These are phyloP conservation scores for Cladophialophora psammophila DNA, from an alignment of 2,329 filamentous ascomycete species.

Conservation along the genomic window DNA sequence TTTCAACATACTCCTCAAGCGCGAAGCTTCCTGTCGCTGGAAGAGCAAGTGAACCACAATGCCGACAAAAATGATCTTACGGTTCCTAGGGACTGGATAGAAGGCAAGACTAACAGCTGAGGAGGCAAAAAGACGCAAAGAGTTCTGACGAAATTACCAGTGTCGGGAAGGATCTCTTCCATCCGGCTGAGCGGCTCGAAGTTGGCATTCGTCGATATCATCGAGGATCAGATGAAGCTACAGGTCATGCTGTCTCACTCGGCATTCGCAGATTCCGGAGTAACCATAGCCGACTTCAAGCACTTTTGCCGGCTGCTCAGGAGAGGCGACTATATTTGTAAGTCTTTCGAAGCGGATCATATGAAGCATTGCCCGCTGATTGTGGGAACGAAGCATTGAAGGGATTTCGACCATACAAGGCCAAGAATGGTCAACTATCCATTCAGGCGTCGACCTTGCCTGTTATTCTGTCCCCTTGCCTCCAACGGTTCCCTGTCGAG, in stretches of 20 bases:
- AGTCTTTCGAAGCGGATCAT: slow-evolving; percentile 48
- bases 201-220: slow-evolving; percentile 83
- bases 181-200: slow-evolving; percentile 76
- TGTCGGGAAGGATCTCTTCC: slow-evolving; percentile 74
- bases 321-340: slow-evolving; percentile 84
- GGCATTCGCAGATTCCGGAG: slow-evolving; percentile 46
- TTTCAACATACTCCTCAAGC: slow-evolving; percentile 8
- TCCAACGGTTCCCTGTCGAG: slow-evolving; percentile 76
- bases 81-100: slow-evolving; percentile 3
- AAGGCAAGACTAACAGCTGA: slow-evolving; percentile 44
- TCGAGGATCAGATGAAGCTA: slow-evolving; percentile 73
- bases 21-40: slow-evolving; percentile 44
- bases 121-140: neutral
- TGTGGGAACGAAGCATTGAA: slow-evolving; percentile 63
- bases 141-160: slow-evolving; percentile 23
- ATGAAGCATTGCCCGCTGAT: slow-evolving; percentile 27
- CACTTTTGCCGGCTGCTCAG: slow-evolving; percentile 64
- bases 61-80: neutral
- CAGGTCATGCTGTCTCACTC: slow-evolving; percentile 67
- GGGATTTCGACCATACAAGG: slow-evolving; percentile 71
- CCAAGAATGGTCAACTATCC: slow-evolving; percentile 76
- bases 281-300: slow-evolving; percentile 53
- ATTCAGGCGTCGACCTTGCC: slow-evolving; percentile 74
- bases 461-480: slow-evolving; percentile 74
- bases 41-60: slow-evolving; percentile 41